Evolutionary conservation across 768 basidiomycete species (phyloP), one percentile per base, ranked within the genome.

Genomic region (Boletus coccyginus): DNA sequence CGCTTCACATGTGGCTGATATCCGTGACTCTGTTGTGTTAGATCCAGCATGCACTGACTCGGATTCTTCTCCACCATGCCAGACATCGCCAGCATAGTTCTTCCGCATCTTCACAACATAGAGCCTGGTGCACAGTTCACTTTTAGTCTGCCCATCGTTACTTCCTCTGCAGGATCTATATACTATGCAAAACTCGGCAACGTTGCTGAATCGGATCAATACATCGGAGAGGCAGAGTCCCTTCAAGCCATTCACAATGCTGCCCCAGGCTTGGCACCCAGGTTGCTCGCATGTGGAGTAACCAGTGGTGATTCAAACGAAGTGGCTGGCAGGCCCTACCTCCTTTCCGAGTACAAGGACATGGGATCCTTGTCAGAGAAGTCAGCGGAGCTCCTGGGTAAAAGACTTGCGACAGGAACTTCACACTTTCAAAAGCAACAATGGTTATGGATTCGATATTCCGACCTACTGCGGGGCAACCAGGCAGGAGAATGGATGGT

Each of bases 401-500:
- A 75, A 67, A 77, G 86, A 42, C 61, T 92, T 53, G 89, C 88
- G 1, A 79, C 73, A n/a, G 3, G 87, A 91, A 64, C 68, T 92
- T 53, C 90, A 92, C 54, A 63, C 63, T 7, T 75, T 79, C 63
- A 73, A 79, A 60, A 84, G 84, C 55, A 59, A 71, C 6, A 70
- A 78, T 3, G 84, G 83, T 0, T 90, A 83, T 66, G 90, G 90
- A 4, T 92, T 91, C 65, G 72, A 73, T 7, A 78, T 88, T 17
- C 87, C 90, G 2, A 92, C 90, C 6, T 91, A 83, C 64, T 92
- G 90, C 58, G 90, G 90, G 7, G 77, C 77, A 5, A 92, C 90
- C 1, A 78, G 82, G 46, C 76, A 88, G 54, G 75, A 78, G 41
- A 90, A 90, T 60, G 89, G 88, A 7, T 89, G 88, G 87, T 85